A percentile compares a stretch with the other conserved stretches of the same genome.
phyloP scores from a whole-genome alignment of 164 flowering plant genomes.

The Santalum album region DNA sequence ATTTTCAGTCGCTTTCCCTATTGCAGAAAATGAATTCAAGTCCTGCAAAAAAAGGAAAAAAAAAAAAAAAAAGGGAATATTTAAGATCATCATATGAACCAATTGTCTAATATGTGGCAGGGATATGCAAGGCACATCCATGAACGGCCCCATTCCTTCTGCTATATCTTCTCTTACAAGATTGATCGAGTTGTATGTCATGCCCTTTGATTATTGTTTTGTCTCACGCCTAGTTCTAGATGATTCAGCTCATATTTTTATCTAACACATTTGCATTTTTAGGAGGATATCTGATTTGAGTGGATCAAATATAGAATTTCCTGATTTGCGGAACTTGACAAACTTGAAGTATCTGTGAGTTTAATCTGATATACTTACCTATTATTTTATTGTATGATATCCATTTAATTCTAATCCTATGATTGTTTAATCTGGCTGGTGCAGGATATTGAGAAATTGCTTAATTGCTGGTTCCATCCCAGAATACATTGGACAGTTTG shows the following conservation, averaged over 20 bases:
- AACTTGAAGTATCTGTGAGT: slow-evolving; percentile 46
- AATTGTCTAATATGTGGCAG: slow-evolving; percentile 25
- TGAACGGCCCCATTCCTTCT: slow-evolving; percentile 84
- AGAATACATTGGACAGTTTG: slow-evolving; percentile 31
- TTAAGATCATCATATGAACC: not conserved
- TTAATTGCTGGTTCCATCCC: slow-evolving; percentile 53
- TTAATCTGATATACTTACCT: slow-evolving; percentile 3
- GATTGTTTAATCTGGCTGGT: slow-evolving; percentile 4
- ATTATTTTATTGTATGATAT: not conserved
- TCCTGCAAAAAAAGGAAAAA: too few species aligned
- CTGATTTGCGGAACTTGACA: slow-evolving; percentile 36
- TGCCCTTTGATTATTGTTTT: not conserved
- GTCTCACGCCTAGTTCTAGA: not conserved
- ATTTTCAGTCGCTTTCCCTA: not conserved
- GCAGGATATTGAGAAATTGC: slow-evolving; percentile 71
- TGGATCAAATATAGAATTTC: slow-evolving; percentile 40
- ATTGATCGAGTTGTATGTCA: slow-evolving; percentile 46
- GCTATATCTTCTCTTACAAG: slow-evolving; percentile 39
- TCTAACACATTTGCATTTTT: slow-evolving; percentile 8
- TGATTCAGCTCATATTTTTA: not conserved
- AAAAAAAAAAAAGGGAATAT: too few species aligned
- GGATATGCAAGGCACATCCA: slow-evolving; percentile 70
- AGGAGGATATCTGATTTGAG: slow-evolving; percentile 83
- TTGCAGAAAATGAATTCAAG: not conserved
- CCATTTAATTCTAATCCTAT: not conserved